Conservation (phyloP, 306 rosid species). For the Hylodesmum podocarpum region DNA sequence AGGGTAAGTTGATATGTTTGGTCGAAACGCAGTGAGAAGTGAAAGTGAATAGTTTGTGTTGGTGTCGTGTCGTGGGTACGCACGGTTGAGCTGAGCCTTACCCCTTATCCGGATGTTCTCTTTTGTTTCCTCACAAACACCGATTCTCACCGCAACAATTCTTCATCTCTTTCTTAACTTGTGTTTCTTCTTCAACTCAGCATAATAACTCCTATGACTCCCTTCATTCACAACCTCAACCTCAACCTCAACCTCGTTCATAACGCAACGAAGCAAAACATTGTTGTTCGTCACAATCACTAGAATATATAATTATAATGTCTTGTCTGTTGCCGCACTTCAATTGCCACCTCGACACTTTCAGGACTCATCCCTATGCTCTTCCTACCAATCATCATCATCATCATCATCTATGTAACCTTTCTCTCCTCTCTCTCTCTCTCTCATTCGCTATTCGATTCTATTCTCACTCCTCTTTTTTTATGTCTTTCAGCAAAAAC, state of each 20-base stretch:
- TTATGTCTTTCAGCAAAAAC: conserved; percentile 48
- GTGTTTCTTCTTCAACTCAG: background rate
- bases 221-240: background rate
- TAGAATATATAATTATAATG: no score
- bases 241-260: background rate
- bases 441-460: background rate
- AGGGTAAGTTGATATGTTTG: no score
- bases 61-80: background rate
- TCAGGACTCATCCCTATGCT: conserved; percentile 43
- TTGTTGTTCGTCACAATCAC: background rate
- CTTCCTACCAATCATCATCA: no score
- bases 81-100: background rate
- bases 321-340: conserved; percentile 81
- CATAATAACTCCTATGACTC: background rate
- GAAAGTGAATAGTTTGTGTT: background rate
- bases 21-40: background rate
- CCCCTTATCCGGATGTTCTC: background rate
- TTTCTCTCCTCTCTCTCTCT: background rate
- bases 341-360: conserved; percentile 62
- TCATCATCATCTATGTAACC: background rate
- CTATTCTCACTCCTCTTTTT: background rate
- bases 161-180: background rate
- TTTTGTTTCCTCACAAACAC: background rate
- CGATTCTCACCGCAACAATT: background rate
- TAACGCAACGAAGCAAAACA: background rate